Percentiles rank a stretch among this genome's conserved stretches.
Conservation (phyloP, 306 rosid genomes). For the Gillenia trifoliata region DNA sequence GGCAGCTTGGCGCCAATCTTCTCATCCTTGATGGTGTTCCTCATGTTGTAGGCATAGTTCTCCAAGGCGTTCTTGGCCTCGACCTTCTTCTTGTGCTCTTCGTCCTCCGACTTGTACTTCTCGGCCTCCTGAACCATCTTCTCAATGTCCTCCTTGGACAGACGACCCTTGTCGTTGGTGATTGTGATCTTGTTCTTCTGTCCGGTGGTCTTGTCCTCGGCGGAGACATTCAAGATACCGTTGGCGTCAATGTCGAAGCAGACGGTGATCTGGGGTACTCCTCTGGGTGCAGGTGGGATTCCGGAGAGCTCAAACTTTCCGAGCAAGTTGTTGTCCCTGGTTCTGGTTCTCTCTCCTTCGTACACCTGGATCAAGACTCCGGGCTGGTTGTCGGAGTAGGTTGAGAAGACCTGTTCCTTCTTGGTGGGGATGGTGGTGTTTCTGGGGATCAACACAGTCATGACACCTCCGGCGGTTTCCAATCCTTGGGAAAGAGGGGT, state of each 20-base stretch:
- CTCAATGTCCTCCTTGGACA: conserved; percentile 73
- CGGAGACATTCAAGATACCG: conserved; percentile 72
- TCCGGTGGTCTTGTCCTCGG: conserved; percentile 68
- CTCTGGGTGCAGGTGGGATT: conserved; percentile 79
- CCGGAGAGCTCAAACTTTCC: conserved; percentile 76
- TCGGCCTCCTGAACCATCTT: conserved; percentile 81
- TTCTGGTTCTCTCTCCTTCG: conserved; percentile 70
- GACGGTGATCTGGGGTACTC: conserved; percentile 74
- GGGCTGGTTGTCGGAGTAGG: conserved; percentile 74
- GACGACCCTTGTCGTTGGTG: conserved; percentile 68
- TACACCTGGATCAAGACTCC: conserved; percentile 76
- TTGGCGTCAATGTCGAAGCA: conserved; percentile 75
- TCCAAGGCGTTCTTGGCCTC: conserved; percentile 64
- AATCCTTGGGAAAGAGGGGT: conserved; percentile 62
- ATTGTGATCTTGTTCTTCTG: conserved; percentile 80
- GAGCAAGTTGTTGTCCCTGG: conserved; percentile 62
- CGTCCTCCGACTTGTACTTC: conserved; percentile 75
- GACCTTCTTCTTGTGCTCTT: conserved; percentile 62
- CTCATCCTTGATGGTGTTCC: conserved; percentile 61
- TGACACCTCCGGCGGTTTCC: conserved; percentile 79
- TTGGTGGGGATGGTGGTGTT: conserved; percentile 75
- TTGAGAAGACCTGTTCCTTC: conserved; percentile 76
- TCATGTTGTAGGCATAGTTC: conserved; percentile 64
- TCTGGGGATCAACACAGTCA: conserved; percentile 69
- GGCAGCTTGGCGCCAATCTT: conserved; percentile 55